phyloP scores from a whole-genome alignment of 2,329 filamentous ascomycete species.

The Pseudogymnoascus verrucosus region DNA sequence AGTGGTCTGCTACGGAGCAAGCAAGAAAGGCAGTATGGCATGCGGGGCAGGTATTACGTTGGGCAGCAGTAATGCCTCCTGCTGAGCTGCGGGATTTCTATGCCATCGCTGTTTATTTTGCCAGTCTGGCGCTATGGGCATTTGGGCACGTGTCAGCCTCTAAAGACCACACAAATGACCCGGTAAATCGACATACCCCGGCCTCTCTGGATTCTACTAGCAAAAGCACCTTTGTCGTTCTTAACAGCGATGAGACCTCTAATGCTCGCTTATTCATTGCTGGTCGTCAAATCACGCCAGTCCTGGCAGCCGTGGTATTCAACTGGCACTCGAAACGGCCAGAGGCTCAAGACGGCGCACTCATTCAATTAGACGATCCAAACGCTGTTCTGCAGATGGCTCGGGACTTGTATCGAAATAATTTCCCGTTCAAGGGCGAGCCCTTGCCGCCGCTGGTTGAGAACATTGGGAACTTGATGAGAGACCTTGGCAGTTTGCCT shows the following conservation, averaged over 20 bases:
- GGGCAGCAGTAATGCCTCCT: background rate
- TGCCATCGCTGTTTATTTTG: conserved; percentile 31
- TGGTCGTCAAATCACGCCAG: conserved; percentile 44
- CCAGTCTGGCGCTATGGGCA: conserved; percentile 59
- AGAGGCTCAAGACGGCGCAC: conserved; percentile 23
- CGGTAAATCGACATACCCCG: conserved; percentile 26
- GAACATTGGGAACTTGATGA: conserved; percentile 56
- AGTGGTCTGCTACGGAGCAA: conserved; percentile 9
- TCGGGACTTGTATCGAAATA: conserved; percentile 47
- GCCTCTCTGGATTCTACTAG: conserved; percentile 23
- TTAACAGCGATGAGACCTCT: conserved; percentile 48
- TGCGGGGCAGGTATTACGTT: conserved; percentile 17
- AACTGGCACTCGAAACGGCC: background rate
- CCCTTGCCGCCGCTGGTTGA: conserved; percentile 54
- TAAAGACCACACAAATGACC: conserved; percentile 17
- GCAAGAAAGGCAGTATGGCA: conserved; percentile 16
- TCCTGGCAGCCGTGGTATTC: conserved; percentile 29
- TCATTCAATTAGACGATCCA: conserved; percentile 45
- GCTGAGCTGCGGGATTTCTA: background rate
- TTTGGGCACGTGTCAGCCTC: conserved; percentile 47
- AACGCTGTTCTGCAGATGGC: conserved; percentile 50
- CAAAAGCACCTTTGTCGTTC: conserved; percentile 32
- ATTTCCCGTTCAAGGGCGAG: conserved; percentile 39
- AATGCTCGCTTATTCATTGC: conserved; percentile 49
- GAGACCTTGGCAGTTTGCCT: conserved; percentile 48